These are phyloP conservation scores for Butyriboletus appendiculatus DNA, from an alignment of 1,284 basidiomycete genomes.

Conservation along the genomic window DNA sequence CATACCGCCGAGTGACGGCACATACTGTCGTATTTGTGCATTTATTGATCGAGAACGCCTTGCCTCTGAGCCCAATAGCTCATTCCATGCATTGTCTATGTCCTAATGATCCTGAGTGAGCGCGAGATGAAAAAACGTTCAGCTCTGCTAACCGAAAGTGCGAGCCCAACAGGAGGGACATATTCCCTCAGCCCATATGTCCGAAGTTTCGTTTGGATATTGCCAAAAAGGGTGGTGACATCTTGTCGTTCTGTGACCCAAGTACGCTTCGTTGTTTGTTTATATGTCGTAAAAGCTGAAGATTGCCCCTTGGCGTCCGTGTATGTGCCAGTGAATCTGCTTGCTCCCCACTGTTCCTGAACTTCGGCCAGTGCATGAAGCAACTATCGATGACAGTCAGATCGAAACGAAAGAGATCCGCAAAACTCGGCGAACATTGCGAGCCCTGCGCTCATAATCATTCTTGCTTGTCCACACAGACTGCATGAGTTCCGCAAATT, in stretches of 20 bases:
- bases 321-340: constrained; percentile 74
- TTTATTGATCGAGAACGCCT: constrained; percentile 84
- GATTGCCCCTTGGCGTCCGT: constrained; percentile 79
- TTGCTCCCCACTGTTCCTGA: constrained; percentile 64
- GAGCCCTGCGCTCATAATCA: constrained; percentile 92
- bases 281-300: constrained; percentile 77
- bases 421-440: constrained; percentile 49
- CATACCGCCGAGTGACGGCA: constrained; percentile 8
- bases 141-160: constrained; percentile 50
- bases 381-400: constrained; percentile 46
- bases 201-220: constrained; percentile 92
- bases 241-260: constrained; percentile 94
- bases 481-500: constrained; percentile 95
- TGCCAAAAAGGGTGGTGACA: constrained; percentile 85
- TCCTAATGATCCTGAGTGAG: constrained; percentile 46
- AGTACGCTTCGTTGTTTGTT: constrained; percentile 80
- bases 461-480: constrained; percentile 84
- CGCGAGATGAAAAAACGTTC: background rate
- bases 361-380: constrained; percentile 64
- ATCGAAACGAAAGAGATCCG: background rate
- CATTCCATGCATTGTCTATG: constrained; percentile 80
- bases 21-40: constrained; percentile 87
- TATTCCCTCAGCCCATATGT: constrained; percentile 90
- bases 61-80: constrained; percentile 75
- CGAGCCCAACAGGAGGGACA: constrained; percentile 73